Percentiles rank a stretch among this genome's conserved stretches.
These are phyloP conservation scores for Aegilops bicornis DNA, from an alignment of 176 grass and related monocot species.

Conservation along the genomic window DNA sequence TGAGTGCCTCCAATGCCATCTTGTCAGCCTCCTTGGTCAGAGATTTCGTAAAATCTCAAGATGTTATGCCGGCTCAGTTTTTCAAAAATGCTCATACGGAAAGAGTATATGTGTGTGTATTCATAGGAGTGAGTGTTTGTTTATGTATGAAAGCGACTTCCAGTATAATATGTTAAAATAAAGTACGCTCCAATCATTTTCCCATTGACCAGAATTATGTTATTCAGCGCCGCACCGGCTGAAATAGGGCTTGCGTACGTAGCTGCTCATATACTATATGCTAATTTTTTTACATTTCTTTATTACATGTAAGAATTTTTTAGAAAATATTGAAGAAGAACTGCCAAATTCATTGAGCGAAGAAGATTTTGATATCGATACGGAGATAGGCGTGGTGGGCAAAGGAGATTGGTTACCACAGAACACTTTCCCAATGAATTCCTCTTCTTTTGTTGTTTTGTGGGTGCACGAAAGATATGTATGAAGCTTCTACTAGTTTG, in stretches of 20 bases:
- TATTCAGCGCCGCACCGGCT: neutral
- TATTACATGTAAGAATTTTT: neutral
- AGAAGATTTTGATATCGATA: neutral
- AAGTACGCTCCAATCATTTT: too few species aligned
- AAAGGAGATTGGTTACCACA: conserved; percentile 26
- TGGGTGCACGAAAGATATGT: neutral
- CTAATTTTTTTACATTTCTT: neutral
- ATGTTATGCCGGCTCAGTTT: too few species aligned
- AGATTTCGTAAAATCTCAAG: too few species aligned
- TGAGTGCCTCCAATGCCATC: too few species aligned
- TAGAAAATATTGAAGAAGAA: too few species aligned
- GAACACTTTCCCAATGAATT: neutral
- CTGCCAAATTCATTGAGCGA: too few species aligned
- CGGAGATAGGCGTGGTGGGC: neutral
- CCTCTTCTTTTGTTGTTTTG: neutral
- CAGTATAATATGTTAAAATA: too few species aligned
- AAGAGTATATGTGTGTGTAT: too few species aligned
- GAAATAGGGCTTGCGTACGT: neutral
- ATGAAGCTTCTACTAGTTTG: conserved; percentile 18
- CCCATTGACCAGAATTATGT: neutral
- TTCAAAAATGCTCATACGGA: too few species aligned
- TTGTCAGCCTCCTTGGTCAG: too few species aligned
- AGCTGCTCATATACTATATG: neutral
- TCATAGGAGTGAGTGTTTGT: too few species aligned
- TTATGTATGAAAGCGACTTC: too few species aligned